These are phyloP conservation scores for Hemisphaericaspora subhashii DNA, from an alignment of 1,139 yeast species.

Conservation along the genomic window DNA sequence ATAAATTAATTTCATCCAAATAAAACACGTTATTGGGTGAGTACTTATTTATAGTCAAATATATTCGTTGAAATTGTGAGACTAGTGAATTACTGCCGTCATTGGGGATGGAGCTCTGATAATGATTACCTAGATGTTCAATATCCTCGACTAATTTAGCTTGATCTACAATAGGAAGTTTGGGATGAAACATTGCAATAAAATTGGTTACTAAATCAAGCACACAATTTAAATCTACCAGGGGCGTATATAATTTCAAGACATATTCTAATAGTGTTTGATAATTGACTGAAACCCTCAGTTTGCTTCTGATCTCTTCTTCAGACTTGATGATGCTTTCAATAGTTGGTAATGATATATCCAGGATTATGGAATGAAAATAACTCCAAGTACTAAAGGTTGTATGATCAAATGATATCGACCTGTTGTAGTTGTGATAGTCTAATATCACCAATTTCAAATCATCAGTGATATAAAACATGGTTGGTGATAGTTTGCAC, in stretches of 20 bases:
- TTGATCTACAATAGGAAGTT: conserved; percentile 5
- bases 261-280: conserved; percentile 9
- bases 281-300: conserved; percentile 2
- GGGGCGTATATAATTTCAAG: conserved; percentile 5
- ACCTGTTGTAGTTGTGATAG: conserved; percentile 12
- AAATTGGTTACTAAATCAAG: conserved; percentile 8
- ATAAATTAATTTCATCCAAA: conserved; percentile 11
- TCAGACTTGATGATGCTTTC: conserved; percentile 7
- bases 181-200: conserved; percentile 3
- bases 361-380: conserved; percentile 10
- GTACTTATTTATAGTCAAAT: conserved; percentile 7
- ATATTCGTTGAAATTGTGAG: conserved; percentile 3
- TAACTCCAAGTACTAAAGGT: conserved; percentile 9
- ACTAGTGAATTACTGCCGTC: neutral
- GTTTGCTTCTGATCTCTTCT: conserved; percentile 6
- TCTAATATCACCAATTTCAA: conserved; percentile 12
- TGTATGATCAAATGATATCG: conserved; percentile 8
- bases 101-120: neutral
- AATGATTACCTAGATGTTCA: conserved; percentile 1
- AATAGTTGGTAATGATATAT: conserved; percentile 6
- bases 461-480: conserved; percentile 11
- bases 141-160: neutral
- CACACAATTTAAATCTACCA: conserved; percentile 6
- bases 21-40: conserved; percentile 11
- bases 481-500: neutral